Evolutionary conservation across 2,329 filamentous ascomycete genomes (phyloP).

Genomic region (Aulographum hederae): DNA sequence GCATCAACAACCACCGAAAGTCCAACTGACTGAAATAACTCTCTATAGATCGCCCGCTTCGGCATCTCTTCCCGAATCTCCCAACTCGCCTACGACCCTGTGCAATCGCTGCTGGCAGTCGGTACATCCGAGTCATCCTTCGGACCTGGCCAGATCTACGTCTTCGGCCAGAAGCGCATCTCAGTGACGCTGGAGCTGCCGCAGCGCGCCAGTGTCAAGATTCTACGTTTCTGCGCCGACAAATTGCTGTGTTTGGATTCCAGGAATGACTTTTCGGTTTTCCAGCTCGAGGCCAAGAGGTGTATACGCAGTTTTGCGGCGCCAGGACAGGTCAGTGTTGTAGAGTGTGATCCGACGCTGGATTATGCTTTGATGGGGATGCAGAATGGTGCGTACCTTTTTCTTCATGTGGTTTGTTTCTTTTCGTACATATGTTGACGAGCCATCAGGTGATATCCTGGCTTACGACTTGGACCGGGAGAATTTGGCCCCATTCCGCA

Average conservation of each 20-base stretch:
- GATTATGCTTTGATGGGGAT: slow-evolving; percentile 85
- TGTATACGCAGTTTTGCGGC: slow-evolving; percentile 53
- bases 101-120: slow-evolving; percentile 83
- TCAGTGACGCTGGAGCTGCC: slow-evolving; percentile 55
- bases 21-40: too few species aligned
- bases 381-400: slow-evolving; percentile 46
- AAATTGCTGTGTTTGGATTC: slow-evolving; percentile 71
- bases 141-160: slow-evolving; percentile 71
- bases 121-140: slow-evolving; percentile 79
- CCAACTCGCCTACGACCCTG: slow-evolving; percentile 75
- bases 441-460: slow-evolving; percentile 48
- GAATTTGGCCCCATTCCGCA: slow-evolving; percentile 54
- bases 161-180: slow-evolving; percentile 71
- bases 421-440: not conserved
- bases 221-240: slow-evolving; percentile 70
- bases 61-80: slow-evolving; percentile 53
- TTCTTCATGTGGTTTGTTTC: too few species aligned
- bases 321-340: slow-evolving; percentile 53
- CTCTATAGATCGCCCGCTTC: slow-evolving; percentile 44
- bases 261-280: slow-evolving; percentile 71
- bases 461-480: slow-evolving; percentile 88
- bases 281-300: slow-evolving; percentile 54
- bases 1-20: too few species aligned
- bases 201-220: slow-evolving; percentile 55
- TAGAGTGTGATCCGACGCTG: slow-evolving; percentile 74